Conservation (phyloP, 1,284 basidiomycete genomes). For the Rugiboletus extremiorientalis region DNA sequence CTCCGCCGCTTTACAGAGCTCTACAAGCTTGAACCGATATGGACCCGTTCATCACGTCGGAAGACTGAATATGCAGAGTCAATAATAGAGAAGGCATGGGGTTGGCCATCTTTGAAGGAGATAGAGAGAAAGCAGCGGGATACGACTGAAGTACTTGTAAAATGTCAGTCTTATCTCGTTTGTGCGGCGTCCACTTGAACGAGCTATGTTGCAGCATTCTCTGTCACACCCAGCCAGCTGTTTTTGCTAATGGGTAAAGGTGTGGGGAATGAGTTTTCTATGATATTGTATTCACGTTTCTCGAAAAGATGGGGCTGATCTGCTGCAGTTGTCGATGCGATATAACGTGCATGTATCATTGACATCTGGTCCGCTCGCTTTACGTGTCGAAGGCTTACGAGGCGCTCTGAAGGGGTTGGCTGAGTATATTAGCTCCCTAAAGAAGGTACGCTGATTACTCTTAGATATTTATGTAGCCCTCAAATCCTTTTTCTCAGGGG, state of each 20-base stretch:
- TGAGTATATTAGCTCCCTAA: conserved; percentile 47
- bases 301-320: conserved; percentile 59
- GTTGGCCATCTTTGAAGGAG: conserved; percentile 59
- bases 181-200: conserved; percentile 1
- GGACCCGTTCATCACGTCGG: conserved; percentile 31
- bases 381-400: conserved; percentile 59
- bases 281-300: conserved; percentile 2
- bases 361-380: conserved; percentile 50
- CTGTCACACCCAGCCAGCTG: conserved; percentile 56
- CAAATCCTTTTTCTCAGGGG: conserved; percentile 36
- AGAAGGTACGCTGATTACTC: conserved; percentile 40
- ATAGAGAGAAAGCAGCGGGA: conserved; percentile 52
- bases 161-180: conserved; percentile 42
- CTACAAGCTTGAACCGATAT: conserved; percentile 42
- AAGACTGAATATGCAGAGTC: conserved; percentile 53
- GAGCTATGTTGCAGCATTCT: conserved; percentile 45
- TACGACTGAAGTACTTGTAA: conserved; percentile 48
- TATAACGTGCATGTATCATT: conserved; percentile 64
- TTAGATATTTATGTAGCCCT: neutral
- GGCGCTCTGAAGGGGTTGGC: conserved; percentile 45
- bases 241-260: conserved; percentile 75
- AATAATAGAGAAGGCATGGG: conserved; percentile 66
- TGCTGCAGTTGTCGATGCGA: conserved; percentile 55
- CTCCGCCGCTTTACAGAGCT: conserved; percentile 52
- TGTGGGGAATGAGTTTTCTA: conserved; percentile 28